Evolutionary conservation across 2,329 filamentous ascomycete species (phyloP).

Genomic region (Aspergillus jensenii): DNA sequence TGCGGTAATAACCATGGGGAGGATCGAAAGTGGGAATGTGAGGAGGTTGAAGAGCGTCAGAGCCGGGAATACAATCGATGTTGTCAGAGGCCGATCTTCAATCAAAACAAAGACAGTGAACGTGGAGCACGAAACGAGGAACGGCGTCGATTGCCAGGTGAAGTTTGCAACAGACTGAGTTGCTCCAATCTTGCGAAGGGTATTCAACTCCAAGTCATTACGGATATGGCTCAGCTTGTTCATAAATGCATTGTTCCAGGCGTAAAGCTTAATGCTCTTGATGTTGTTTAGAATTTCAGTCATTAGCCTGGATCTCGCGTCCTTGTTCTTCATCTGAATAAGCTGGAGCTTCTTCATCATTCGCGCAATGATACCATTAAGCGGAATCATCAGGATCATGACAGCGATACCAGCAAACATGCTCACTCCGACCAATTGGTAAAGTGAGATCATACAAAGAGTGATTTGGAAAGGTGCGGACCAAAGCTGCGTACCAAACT

Average conservation of each 20-base stretch:
- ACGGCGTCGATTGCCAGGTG: slow-evolving; percentile 96
- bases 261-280: slow-evolving; percentile 99
- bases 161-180: slow-evolving; percentile 95
- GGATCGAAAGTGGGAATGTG: slow-evolving; percentile 87
- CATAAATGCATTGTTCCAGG: slow-evolving; percentile 96
- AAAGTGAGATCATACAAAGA: slow-evolving; percentile 93
- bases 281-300: slow-evolving; percentile 99
- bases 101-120: slow-evolving; percentile 93
- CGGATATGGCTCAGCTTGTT: slow-evolving; percentile 94
- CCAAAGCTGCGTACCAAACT: slow-evolving; percentile 94
- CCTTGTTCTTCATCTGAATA: slow-evolving; percentile 98
- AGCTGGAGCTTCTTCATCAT: slow-evolving; percentile 96
- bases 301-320: slow-evolving; percentile 86
- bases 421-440: slow-evolving; percentile 89
- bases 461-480: slow-evolving; percentile 95
- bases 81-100: slow-evolving; percentile 76
- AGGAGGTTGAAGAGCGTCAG: slow-evolving; percentile 91
- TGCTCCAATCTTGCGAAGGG: slow-evolving; percentile 91
- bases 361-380: slow-evolving; percentile 88
- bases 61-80: slow-evolving; percentile 93
- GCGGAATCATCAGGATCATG: slow-evolving; percentile 96
- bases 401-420: slow-evolving; percentile 94
- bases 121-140: slow-evolving; percentile 94
- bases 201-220: slow-evolving; percentile 94
- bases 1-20: slow-evolving; percentile 97